Conservation (phyloP, 768 basidiomycete genomes). For the Phanerochaete carnosa region DNA sequence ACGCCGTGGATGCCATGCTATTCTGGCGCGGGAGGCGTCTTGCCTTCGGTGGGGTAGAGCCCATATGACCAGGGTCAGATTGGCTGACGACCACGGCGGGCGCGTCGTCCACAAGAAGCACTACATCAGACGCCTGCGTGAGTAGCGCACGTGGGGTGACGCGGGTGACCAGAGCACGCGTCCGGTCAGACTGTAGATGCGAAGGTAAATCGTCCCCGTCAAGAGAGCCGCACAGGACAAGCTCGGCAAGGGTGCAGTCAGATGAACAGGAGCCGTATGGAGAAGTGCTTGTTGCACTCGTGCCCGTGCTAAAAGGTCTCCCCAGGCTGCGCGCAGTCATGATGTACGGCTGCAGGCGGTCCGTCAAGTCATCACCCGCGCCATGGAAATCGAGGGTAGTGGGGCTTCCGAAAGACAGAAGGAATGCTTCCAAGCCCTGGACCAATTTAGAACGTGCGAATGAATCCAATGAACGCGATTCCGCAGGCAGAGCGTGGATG, state of each 20-base stretch:
- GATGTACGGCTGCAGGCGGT: conserved; percentile 27
- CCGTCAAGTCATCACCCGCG: conserved; percentile 13
- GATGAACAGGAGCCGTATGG: conserved; percentile 9
- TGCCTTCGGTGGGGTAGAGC: not conserved
- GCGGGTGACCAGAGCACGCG: conserved; percentile 1
- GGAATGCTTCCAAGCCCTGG: conserved; percentile 35
- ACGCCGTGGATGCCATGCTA: not conserved
- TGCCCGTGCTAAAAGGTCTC: conserved; percentile 16
- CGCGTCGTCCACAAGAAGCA: conserved; percentile 21
- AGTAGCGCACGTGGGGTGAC: conserved; percentile 28
- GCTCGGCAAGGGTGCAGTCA: conserved; percentile 33
- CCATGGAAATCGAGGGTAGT: conserved; percentile 1
- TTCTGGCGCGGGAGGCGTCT: not conserved
- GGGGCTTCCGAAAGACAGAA: conserved; percentile 31
- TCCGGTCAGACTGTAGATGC: not conserved
- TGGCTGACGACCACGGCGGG: conserved; percentile 9
- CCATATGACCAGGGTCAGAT: conserved; percentile 4
- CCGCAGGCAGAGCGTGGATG: conserved; percentile 30
- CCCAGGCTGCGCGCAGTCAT: conserved; percentile 25
- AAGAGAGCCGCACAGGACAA: conserved; percentile 32
- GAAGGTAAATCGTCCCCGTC: conserved; percentile 22
- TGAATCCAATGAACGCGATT: conserved; percentile 5
- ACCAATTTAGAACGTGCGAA: conserved; percentile 27
- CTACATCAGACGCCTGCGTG: conserved; percentile 28
- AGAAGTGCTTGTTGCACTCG: conserved; percentile 1